A percentile compares a stretch with the other conserved stretches of the same genome.
Evolutionary conservation across 225 moss, liverwort and hornwort species (phyloP).

Genomic region (Polytrichum formosum): DNA sequence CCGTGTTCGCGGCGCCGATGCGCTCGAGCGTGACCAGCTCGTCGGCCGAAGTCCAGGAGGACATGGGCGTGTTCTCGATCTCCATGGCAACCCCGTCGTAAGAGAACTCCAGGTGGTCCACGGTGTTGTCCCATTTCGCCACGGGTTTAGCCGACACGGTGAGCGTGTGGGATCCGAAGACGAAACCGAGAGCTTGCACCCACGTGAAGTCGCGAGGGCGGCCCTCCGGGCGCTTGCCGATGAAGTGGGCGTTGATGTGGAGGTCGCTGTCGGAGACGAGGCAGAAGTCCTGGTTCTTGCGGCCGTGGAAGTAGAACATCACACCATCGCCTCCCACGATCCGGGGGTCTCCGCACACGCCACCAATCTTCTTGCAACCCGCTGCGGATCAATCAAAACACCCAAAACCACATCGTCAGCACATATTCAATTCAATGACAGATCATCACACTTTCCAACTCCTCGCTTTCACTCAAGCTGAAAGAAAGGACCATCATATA

Average conservation of each 20-base stretch:
- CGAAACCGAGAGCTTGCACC: conserved; percentile 57
- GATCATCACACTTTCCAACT: too few relatives aligned
- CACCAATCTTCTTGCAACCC: background rate
- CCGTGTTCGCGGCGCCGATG: conserved; percentile 28
- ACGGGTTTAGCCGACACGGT: conserved; percentile 50
- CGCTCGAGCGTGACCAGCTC: conserved; percentile 28
- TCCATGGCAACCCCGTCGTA: conserved; percentile 26
- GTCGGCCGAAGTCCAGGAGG: conserved; percentile 29
- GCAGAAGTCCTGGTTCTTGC: conserved; percentile 47
- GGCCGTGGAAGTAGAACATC: conserved; percentile 64
- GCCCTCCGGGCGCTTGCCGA: conserved; percentile 42
- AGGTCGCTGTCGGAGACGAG: conserved; percentile 47
- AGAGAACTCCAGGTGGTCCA: conserved; percentile 42
- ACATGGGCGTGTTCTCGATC: conserved; percentile 12
- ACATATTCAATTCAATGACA: too few relatives aligned
- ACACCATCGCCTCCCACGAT: conserved; percentile 59
- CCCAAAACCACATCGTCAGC: too few relatives aligned
- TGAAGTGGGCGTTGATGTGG: conserved; percentile 63
- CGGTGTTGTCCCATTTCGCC: conserved; percentile 33
- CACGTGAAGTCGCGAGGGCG: conserved; percentile 54
- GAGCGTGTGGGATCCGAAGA: conserved; percentile 41
- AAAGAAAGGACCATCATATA: too few relatives aligned
- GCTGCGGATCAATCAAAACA: background rate
- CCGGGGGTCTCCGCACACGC: conserved; percentile 51
- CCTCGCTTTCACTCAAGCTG: too few relatives aligned